Evolutionary conservation across 2,329 filamentous ascomycete genomes (phyloP), one percentile per base, ranked within the genome.

Genomic region (Dothistroma pini): DNA sequence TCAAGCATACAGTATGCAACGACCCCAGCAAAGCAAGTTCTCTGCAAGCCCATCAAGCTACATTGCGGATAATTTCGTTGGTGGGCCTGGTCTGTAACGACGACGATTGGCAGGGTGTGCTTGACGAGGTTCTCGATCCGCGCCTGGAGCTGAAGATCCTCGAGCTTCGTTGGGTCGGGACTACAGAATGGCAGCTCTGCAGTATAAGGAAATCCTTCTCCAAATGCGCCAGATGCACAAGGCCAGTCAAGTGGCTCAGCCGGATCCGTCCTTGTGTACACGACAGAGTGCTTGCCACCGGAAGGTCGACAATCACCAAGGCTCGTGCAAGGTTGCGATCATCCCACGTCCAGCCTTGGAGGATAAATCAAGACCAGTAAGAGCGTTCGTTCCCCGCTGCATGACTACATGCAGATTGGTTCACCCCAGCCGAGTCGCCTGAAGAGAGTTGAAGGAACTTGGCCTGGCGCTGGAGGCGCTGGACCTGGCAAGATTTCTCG

Each of bases 401-500:
- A 52, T 52, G 3, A 64, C 56, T 29, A 29, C 48, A 51, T 29
- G 48, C 21, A 51, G 21, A 53, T 31, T 4, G 51, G 22, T 19
- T 53, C 51, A 14, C 51, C 51, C 51, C 48, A 58, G 31, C 65
- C 65, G 16, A 67, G 54, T 47, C 63, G 55, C 22, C 69, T 58
- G 54, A 63, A 72, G 8, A 63, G 58, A 8, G 71, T 73, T 6
- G 63, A 63, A 2, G 69, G 69, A 53, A 68, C 71, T 25, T 69
- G 59, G 12, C 71, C 72, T 8, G 48, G 41, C 1, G 68, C 68
- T 9, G 77, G 76, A 14, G 64, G 63, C 22, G 63, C 63, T 14
- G 76, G 75, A 6, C 78, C 78, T 2, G 78, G 78, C 32, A 80
- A 63, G 47, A 81, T 79, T 66, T 81, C 78, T 44, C 79, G 68